Evolutionary conservation across 2,329 filamentous ascomycete genomes (phyloP), one percentile per base, ranked within the genome.

Genomic region (Diaporthe eres): DNA sequence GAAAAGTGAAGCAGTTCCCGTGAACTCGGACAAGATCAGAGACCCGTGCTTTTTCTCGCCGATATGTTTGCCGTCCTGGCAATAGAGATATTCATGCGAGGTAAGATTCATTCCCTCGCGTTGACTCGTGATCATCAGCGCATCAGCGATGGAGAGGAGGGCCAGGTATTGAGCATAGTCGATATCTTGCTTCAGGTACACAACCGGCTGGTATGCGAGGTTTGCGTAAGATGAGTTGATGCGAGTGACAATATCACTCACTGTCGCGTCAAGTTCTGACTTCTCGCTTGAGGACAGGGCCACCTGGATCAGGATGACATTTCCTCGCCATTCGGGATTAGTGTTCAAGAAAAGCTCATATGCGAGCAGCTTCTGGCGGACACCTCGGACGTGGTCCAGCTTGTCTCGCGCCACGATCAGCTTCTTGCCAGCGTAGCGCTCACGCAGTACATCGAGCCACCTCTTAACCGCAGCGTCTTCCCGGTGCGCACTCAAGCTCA

Each of bases 61-160:
- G 77, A 91, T 85, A 71, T 89, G 88, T 79, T 90, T 91, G 55
- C 96, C 96, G 81, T 98, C 96, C 82, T 98, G 96, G 81, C 96
- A 98, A 79, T 95, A 94, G 47, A 98, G 90, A 81, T 95, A 98
- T 83, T 98, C 96, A 82, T 98, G 97, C 8, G 94, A 96, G 0
- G 96, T 98, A 74, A 98, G 85, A 82, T 98, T 98, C 97, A 98
- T 98, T 77, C 96, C 96, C 83, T 98, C 96, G 71, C 97, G 95
- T 80, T 98, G 92, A 82, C 95, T 97, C 2, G 96, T 97, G 81
- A 98, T 97, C 91, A 98, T 97, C 68, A 98, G 87, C 3, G 94
- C 94, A 85, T 98, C 96, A 2, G 96, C 97, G 71, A 97, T 93
- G 4, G 95, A 95, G 63, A 98, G 89, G 10, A 98, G 88, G 2